Evolutionary conservation across 805 yeast genomes (phyloP).

Genomic region (Barnettozyma wickerhamii): DNA sequence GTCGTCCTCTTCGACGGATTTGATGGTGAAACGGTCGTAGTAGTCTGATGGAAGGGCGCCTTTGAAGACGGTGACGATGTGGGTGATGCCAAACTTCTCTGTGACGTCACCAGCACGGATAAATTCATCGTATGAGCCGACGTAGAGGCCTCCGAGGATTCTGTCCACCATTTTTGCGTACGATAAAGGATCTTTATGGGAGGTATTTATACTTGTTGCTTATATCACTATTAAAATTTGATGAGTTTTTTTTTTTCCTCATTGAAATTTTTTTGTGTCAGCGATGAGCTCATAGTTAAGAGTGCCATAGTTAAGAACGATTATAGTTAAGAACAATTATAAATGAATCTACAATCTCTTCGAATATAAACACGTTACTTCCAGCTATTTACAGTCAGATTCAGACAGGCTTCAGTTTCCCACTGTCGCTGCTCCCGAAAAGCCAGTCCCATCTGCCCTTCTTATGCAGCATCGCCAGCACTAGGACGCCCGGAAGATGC

Average conservation of each 20-base stretch:
- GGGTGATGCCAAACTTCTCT: slow-evolving; percentile 54
- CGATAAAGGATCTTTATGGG: too few species aligned
- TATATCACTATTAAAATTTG: too few species aligned
- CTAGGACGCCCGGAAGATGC: slow-evolving; percentile 87
- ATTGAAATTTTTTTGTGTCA: too few species aligned
- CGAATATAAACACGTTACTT: too few species aligned
- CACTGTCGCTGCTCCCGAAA: slow-evolving; percentile 27
- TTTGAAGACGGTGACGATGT: slow-evolving; percentile 65
- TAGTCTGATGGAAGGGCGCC: slow-evolving; percentile 56
- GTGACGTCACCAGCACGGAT: slow-evolving; percentile 47
- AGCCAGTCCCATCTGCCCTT: slow-evolving; percentile 91
- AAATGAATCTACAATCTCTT: too few species aligned
- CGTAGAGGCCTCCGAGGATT: slow-evolving; percentile 73
- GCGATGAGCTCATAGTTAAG: slow-evolving; percentile 25
- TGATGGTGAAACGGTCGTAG: slow-evolving; percentile 41
- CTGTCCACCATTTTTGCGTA: slow-evolving; percentile 42
- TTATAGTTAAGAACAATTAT: too few species aligned
- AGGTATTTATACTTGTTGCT: too few species aligned
- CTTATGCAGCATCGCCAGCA: slow-evolving; percentile 91
- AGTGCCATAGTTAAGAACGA: too few species aligned
- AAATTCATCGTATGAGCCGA: slow-evolving; percentile 71
- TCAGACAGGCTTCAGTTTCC: background rate
- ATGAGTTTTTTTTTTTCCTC: too few species aligned
- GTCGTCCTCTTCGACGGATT: slow-evolving; percentile 71
- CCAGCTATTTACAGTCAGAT: slow-evolving; percentile 1